Base-by-base conservation (phyloP, 2,329 filamentous ascomycete species). In the Diaporthe sp. region DNA sequence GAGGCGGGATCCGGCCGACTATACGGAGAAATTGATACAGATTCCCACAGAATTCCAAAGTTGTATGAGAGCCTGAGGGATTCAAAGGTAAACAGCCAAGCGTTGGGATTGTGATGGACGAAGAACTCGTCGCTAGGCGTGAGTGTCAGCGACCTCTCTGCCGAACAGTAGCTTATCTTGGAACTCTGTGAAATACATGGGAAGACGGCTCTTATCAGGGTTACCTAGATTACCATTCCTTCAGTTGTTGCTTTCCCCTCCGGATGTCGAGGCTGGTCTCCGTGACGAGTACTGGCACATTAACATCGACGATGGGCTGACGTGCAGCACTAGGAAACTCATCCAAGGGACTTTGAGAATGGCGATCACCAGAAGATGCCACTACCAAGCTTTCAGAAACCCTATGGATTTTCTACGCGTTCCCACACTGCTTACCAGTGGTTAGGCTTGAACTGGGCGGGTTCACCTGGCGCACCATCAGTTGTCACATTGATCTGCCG, bases 401-500 rank as follows among this genome's bases (percentile, higher is more conserved):
- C 10, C 10, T 22, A 10, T 22, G 28, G 25, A 49, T 1, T 22
- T 39, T 7, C 34, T 37, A 42, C 12, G 22, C 15, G 4, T 12
- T 65, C 4, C 13, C 39, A 22, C 17, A 12, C n/a, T 28, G 25
- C 22, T 22, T 22, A 15, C 9, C 17, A 65, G 59, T 46, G 10
- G 15, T 9, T 25, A 12, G 25, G 39, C 25, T 7, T 44, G 17
- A 46, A 46, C 8, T 46, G 39, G 39, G 17, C 39, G 8, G 42
- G 6, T 34, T 34, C 22, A 17, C 17, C 53, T 34, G 15, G 15
- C 42, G 28, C n/a, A 19, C 28, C 39, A 34, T 19, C 61, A 12
- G 6, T 12, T 57, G 53, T 65, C 61, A 44, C 17, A n/a, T 34
- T 67, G 61, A 28, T 67, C 61, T n/a, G 42, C 61, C 61, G 61